Evolutionary conservation across 2,329 filamentous ascomycete species (phyloP), one percentile per base, ranked within the genome.

Genomic region (Penicillium sp.): DNA sequence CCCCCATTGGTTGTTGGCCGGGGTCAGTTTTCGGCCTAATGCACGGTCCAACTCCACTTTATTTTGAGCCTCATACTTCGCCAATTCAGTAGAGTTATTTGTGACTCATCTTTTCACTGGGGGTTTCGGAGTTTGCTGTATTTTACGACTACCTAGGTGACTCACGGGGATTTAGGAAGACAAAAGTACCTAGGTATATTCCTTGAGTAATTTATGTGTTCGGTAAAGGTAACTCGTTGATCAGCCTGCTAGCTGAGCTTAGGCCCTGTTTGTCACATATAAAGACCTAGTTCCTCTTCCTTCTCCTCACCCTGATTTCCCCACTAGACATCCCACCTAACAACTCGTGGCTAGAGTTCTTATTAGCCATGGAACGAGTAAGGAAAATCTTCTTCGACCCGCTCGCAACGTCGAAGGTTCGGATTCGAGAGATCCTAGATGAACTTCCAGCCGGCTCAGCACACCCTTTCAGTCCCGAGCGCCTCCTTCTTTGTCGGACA

Each of bases 381-480:
- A 29, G 36, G 13, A 50, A 40, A 16, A 23, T 2, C 3, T 31
- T 50, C n/a, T 50, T 50, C n/a, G 36, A 50, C 25, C 48, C 48
- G 16, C 48, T 40, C 3, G 25, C 36, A 11, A n/a, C 34, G 6
- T 50, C 36, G 5, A 40, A 50, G 25, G n/a, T n/a, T 16, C 36
- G 16, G n/a, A 9, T 50, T 40, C 48, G 36, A 21, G 48, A 40
- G 25, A 50, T 50, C n/a, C 34, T 50, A 50, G 13, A 16, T 31
- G 29, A 31, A 16, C 48, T 50, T 31, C n/a, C 25, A 23, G 13
- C 31, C 13, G 48, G 48, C n/a, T 50, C 48, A 7, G 48, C 48
- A 16, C 48, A 50, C 25, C 48, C 48, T 15, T 50, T 50, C n/a
- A 50, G 48, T 23, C 34, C 36, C 5, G 36, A 50, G 11, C 48